A percentile compares a stretch with the other conserved stretches of the same genome.
Evolutionary conservation across 805 yeast genomes (phyloP).

Genomic region (Yarrowia deformans): DNA sequence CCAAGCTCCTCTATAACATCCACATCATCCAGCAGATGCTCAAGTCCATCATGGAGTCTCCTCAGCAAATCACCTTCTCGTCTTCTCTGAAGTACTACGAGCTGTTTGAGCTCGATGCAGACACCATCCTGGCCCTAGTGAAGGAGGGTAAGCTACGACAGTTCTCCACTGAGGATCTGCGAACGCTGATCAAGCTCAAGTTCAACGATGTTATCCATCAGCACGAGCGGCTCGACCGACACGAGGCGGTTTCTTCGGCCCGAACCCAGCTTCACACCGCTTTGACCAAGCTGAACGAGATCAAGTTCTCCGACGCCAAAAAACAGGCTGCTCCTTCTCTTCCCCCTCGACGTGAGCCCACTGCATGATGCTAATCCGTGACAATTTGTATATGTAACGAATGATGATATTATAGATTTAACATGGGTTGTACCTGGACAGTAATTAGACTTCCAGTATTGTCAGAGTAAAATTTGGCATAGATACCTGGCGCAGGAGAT

Average conservation of each 20-base stretch:
- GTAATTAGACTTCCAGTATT: too few relatives aligned
- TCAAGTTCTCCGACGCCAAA: conserved; percentile 40
- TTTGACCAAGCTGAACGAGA: conserved; percentile 42
- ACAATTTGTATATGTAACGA: conserved; percentile 40
- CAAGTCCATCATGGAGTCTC: conserved; percentile 61
- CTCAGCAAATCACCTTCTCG: conserved; percentile 62
- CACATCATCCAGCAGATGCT: conserved; percentile 73
- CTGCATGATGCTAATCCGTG: conserved; percentile 14
- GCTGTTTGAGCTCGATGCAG: conserved; percentile 59
- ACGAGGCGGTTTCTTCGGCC: conserved; percentile 44
- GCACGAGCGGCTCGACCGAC: conserved; percentile 44
- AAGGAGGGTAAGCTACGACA: conserved; percentile 49
- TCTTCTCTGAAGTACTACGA: conserved; percentile 64
- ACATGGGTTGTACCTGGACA: too few relatives aligned
- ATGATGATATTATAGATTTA: conserved; percentile 27
- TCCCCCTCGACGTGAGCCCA: conserved; percentile 28
- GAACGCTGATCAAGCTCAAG: conserved; percentile 62
- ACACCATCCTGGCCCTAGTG: conserved; percentile 55
- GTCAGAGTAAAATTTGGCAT: too few relatives aligned
- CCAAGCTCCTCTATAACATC: conserved; percentile 65
- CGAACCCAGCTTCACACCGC: conserved; percentile 42
- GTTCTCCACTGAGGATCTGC: conserved; percentile 56
- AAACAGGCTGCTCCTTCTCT: conserved; percentile 24
- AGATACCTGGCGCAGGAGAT: too few relatives aligned
- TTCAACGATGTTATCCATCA: conserved; percentile 52